A percentile compares a stretch with the other conserved stretches of the same genome.
phyloP scores from a whole-genome alignment of 176 grass and related monocot genomes.

The Typha latifolia region DNA sequence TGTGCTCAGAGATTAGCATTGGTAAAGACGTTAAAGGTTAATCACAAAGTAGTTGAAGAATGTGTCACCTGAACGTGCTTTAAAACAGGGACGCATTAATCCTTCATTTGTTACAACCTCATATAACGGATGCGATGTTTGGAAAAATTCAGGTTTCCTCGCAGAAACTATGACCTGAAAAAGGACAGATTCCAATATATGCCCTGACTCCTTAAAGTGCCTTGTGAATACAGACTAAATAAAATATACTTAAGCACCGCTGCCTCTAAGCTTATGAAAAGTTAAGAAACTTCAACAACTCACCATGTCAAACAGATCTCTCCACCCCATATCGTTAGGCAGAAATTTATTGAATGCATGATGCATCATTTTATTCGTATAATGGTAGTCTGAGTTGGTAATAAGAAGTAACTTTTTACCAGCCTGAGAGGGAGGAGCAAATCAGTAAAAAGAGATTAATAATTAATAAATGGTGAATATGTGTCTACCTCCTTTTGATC shows the following conservation, averaged over 20 bases:
- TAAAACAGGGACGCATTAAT: constrained; percentile 90
- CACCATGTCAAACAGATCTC: constrained; percentile 98
- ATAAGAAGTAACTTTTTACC: constrained; percentile 88
- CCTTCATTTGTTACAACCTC: constrained; percentile 87
- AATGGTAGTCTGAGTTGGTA: constrained; percentile 94
- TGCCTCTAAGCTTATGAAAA: no score
- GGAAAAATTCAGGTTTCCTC: constrained; percentile 91
- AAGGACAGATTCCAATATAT: constrained; percentile 11
- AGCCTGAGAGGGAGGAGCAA: constrained; percentile 42
- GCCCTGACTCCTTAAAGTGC: not conserved
- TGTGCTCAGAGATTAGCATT: not conserved
- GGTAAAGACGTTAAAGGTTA: not conserved
- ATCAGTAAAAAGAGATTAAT: constrained; percentile 5
- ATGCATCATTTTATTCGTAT: constrained; percentile 99
- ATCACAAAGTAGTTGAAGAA: not conserved
- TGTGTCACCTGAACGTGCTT: constrained; percentile 65
- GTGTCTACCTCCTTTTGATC: constrained; percentile 93
- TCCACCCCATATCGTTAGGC: constrained; percentile 92
- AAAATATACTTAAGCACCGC: not conserved
- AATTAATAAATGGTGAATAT: constrained; percentile 11
- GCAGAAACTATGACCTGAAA: constrained; percentile 90
- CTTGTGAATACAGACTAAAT: constrained; percentile 12
- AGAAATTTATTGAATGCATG: constrained; percentile 94
- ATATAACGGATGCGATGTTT: constrained; percentile 74
- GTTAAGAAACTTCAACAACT: constrained; percentile 15